phyloP scores from a whole-genome alignment of 2,329 filamentous ascomycete genomes.

The Fusarium lateritium region DNA sequence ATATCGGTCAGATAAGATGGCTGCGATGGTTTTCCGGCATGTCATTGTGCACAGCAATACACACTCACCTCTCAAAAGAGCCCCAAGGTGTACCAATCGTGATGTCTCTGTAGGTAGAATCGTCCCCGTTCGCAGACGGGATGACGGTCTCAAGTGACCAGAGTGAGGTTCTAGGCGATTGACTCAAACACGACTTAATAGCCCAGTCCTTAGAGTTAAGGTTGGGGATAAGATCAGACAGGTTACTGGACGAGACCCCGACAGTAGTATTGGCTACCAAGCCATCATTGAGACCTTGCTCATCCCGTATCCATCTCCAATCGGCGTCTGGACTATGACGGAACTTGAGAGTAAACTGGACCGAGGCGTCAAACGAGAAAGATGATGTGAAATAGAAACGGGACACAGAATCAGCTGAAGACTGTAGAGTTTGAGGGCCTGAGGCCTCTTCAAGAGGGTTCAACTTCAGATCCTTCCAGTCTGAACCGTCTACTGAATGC shows the following conservation, averaged over 20 bases:
- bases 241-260: constrained; percentile 54
- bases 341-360: constrained; percentile 81
- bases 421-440: constrained; percentile 67
- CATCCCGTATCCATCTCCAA: constrained; percentile 81
- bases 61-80: constrained; percentile 65
- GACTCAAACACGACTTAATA: constrained; percentile 70
- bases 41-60: not conserved
- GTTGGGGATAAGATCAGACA: constrained; percentile 70
- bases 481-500: constrained; percentile 72
- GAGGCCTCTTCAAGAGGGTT: constrained; percentile 42
- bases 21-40: not conserved
- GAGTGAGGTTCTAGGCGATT: constrained; percentile 77
- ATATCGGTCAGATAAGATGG: constrained; percentile 15
- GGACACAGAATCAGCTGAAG: constrained; percentile 38
- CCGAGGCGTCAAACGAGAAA: constrained; percentile 62
- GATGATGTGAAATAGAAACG: constrained; percentile 69
- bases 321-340: constrained; percentile 64
- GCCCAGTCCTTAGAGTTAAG: constrained; percentile 68
- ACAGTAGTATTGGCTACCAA: constrained; percentile 64
- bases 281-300: constrained; percentile 75
- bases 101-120: constrained; percentile 70
- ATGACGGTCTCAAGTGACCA: constrained; percentile 77
- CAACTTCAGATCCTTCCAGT: constrained; percentile 68
- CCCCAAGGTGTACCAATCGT: constrained; percentile 75
- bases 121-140: constrained; percentile 67